Evolutionary conservation across 139 green algal species (phyloP).

Genomic region (Micractinium conductrix): DNA sequence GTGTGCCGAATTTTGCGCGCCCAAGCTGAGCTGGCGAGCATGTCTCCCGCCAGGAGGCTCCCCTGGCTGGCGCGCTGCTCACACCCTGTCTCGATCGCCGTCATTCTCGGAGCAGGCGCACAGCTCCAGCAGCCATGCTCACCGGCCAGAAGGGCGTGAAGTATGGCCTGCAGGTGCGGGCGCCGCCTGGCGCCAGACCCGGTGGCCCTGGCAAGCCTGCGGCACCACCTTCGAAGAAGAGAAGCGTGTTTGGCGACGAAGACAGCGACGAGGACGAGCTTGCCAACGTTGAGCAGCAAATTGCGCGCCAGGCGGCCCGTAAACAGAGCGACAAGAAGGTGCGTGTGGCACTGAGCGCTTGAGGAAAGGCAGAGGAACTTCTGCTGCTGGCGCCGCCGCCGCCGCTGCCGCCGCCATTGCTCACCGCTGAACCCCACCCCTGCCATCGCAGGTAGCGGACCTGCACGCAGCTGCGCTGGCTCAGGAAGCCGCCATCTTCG

Average conservation of each 20-base stretch:
- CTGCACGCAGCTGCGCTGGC: conserved; percentile 84
- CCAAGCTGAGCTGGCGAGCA: too few species aligned
- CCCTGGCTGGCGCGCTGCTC: too few species aligned
- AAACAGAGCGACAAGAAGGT: conserved; percentile 67
- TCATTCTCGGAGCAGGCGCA: too few species aligned
- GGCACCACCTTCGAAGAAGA: conserved; percentile 7
- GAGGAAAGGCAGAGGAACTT: neutral
- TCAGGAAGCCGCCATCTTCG: conserved; percentile 91
- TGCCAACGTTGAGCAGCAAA: conserved; percentile 58
- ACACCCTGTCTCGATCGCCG: too few species aligned
- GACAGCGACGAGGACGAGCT: conserved; percentile 62
- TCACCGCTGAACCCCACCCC: neutral
- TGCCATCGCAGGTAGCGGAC: conserved; percentile 64
- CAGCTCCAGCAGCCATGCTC: too few species aligned
- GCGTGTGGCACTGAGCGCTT: neutral
- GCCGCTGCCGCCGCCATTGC: neutral
- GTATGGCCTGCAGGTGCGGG: conserved; percentile 73
- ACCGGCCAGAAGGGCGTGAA: conserved; percentile 80
- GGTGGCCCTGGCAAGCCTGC: too few species aligned
- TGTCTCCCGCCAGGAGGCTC: too few species aligned
- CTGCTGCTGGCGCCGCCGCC: neutral
- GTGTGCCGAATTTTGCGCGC: too few species aligned
- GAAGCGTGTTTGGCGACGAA: conserved; percentile 68
- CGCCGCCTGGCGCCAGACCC: conserved; percentile 40
- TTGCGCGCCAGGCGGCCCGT: conserved; percentile 71